A percentile compares a stretch with the other conserved stretches of the same genome.
Conservation (phyloP, 179 eudicot species). For the Spinacia oleracea region DNA sequence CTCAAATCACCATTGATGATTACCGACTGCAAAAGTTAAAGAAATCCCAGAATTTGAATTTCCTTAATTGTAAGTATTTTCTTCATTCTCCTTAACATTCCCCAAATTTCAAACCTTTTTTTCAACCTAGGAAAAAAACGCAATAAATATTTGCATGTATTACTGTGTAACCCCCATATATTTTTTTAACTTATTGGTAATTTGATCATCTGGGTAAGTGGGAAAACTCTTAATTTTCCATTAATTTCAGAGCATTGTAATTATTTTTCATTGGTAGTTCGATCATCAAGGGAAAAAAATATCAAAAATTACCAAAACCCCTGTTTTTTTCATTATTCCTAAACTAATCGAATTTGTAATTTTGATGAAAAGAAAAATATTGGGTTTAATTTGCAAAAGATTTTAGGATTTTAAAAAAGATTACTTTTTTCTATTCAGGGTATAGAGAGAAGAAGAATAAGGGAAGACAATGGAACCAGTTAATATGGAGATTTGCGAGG, state of each 20-base stretch:
- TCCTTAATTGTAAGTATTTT: neutral
- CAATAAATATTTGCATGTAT: neutral
- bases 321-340: neutral
- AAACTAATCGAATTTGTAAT: neutral
- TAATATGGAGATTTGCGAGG: slow-evolving; percentile 18
- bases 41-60: neutral
- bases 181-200: neutral
- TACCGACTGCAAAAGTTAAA: neutral
- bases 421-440: neutral
- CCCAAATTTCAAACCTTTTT: neutral
- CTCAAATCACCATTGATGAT: neutral
- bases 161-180: neutral
- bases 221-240: neutral
- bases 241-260: neutral
- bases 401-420: neutral
- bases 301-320: neutral
- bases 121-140: neutral
- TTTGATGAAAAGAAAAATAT: neutral
- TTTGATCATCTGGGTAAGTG: neutral
- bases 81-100: neutral
- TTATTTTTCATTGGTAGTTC: neutral
- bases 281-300: neutral
- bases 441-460: neutral
- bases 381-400: neutral
- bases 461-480: slow-evolving; percentile 18